Evolutionary conservation across 352 stramenopile species (phyloP), one percentile per base, ranked within the genome.

Genomic region (Phytophthora boehmeriae): DNA sequence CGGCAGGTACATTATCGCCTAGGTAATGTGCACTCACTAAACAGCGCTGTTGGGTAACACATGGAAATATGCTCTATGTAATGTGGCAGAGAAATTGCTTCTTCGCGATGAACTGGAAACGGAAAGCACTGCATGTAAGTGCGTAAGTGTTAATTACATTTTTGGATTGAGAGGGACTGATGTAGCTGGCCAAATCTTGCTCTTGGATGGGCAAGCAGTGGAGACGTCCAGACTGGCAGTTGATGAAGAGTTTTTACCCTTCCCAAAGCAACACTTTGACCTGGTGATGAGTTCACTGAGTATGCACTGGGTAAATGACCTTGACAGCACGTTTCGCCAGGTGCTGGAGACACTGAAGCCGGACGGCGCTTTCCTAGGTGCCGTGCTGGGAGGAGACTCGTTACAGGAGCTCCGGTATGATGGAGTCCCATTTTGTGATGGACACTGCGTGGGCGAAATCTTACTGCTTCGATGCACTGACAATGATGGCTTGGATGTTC

Each of bases 221-320:
- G 30, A 77, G 43, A 96, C 83, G 22, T 75, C 83, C 66, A 78
- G 93, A 23, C 27, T 97, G 46, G 69, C 84, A 17, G 88, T 83
- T 28, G 94, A 99, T 69, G 93, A 98, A 66, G 95, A 97, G 54
- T 95, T 92, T 50, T 75, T 99, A 22, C 95, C 96, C 5, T 99
- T 99, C 76, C 87, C 92, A 2, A 86, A 88, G n/a, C 77, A 85
- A 19, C 97, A 97, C 44, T 99, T 99, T 68, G 97, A 99, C 73
- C 63, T 99, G n/a, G 93, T 99, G 14, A 85, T 99, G 60, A 98
- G 88, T 69, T 97, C 78, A 6, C 76, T 98, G 54, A 83, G 78
- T 14, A 72, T 99, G 50, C 97, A 99, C 71, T 99, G 97, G 97
- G 85, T 98, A 17, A 99, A 99, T 73, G 93, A 99, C 74, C 77